Evolutionary conservation across 495 filamentous ascomycete species (phyloP), one percentile per base, ranked within the genome.

Genomic region (Alectoria sarmentosa): DNA sequence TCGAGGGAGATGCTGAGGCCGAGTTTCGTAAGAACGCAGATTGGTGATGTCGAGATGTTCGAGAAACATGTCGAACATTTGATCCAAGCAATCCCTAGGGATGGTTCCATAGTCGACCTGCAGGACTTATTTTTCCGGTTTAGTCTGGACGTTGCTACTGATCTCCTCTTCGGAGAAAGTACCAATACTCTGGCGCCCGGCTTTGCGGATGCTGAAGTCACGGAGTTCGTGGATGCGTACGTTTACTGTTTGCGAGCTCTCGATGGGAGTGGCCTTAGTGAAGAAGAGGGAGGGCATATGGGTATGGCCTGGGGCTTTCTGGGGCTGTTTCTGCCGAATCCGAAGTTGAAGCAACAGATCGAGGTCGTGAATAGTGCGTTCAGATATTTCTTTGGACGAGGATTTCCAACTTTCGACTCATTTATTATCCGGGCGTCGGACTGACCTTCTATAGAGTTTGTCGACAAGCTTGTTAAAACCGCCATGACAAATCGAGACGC

Each of bases 141-240:
- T 52, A 88, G 88, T 1, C 77, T 91, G 13, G 88, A 92, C 70
- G 78, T 86, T 0, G 80, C 86, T 0, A 91, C 88, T 0, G 86
- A 91, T 65, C 88, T 92, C 70, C 76, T 93, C 5, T 87, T 91
- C 60, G 88, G 89, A 6, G 78, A 84, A 60, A 80, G 78, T 9
- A 76, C 76, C 4, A 69, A 81, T 21, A 74, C 73, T 1, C 71
- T 83, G 15, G 56, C 69, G 2, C 52, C 65, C 9, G 63, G 63
- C 30, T 38, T 30, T 19, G 46, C 17, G 13, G 59, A 57, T 11
- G 8, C 34, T 1, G 59, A 60, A 3, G 52, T 66, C 4, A 55
- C 26, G 3, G 59, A 66, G 2, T 82, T 80, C 66, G 72, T 77
- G 39, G 64, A 69, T 19, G 71, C 76, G 62, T 83, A 85, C 66